These are phyloP conservation scores for Pseudogymnoascus destructans DNA, from an alignment of 2,329 filamentous ascomycete genomes.

Conservation along the genomic window DNA sequence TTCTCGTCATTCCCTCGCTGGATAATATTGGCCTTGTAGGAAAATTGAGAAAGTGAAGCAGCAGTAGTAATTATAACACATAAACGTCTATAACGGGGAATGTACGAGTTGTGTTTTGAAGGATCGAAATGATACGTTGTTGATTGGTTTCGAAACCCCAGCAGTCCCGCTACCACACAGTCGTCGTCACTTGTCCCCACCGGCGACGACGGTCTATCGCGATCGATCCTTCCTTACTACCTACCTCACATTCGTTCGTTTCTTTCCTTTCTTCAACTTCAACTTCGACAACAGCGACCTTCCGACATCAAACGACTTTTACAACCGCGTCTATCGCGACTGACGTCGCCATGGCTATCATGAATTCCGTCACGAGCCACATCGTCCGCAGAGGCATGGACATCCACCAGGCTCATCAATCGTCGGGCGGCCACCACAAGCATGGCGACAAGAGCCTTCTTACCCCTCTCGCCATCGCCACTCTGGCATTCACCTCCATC, in stretches of 20 bases:
- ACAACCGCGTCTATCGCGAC: conserved; percentile 1
- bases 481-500: background rate
- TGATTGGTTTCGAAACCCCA: conserved; percentile 1
- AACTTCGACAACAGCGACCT: background rate
- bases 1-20: background rate
- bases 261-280: background rate
- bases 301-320: background rate
- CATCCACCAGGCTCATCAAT: background rate
- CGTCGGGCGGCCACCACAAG: background rate
- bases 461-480: background rate
- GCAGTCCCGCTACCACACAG: conserved; percentile 3
- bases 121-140: background rate
- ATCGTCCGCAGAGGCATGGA: conserved; percentile 14
- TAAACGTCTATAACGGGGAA: background rate
- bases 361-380: conserved; percentile 9
- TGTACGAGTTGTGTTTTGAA: conserved; percentile 1
- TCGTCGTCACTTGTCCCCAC: background rate
- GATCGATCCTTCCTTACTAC: background rate
- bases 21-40: background rate
- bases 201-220: background rate
- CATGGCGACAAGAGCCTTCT: background rate
- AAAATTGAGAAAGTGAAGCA: background rate
- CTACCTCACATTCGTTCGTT: background rate
- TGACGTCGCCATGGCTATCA: conserved; percentile 10
- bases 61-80: background rate